Conservation (phyloP, 495 filamentous ascomycete genomes). For the Pseudevernia furfuracea region DNA sequence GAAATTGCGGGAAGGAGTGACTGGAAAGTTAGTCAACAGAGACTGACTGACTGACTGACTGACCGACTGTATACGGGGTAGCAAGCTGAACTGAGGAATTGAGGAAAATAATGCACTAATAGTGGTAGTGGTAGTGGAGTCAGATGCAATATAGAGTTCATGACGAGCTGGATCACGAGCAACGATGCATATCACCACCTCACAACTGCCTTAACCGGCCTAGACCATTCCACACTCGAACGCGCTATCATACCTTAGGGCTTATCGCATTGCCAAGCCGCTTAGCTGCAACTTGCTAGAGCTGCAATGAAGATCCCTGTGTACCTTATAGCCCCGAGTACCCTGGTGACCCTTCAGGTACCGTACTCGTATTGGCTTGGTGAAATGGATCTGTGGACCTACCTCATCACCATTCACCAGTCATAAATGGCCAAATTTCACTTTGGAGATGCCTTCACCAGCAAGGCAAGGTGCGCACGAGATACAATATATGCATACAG, state of each 20-base stretch:
- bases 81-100: too few relatives aligned
- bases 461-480: not conserved
- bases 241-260: not conserved
- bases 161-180: not conserved
- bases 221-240: not conserved
- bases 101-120: too few relatives aligned
- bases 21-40: not conserved
- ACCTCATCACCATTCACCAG: too few relatives aligned
- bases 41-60: not conserved
- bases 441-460: too few relatives aligned
- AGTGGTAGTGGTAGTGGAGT: not conserved
- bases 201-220: not conserved
- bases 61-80: not conserved
- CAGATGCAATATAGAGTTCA: not conserved
- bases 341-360: too few relatives aligned
- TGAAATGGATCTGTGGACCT: too few relatives aligned
- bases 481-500: slow-evolving; percentile 3
- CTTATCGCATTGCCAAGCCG: not conserved
- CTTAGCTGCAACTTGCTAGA: not conserved
- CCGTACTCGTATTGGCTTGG: too few relatives aligned
- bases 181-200: not conserved
- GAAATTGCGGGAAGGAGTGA: not conserved
- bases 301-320: not conserved
- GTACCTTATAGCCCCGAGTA: too few relatives aligned
- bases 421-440: too few relatives aligned